These are phyloP conservation scores for Zalaria sp. DNA, from an alignment of 2,329 filamentous ascomycete species.

Conservation along the genomic window DNA sequence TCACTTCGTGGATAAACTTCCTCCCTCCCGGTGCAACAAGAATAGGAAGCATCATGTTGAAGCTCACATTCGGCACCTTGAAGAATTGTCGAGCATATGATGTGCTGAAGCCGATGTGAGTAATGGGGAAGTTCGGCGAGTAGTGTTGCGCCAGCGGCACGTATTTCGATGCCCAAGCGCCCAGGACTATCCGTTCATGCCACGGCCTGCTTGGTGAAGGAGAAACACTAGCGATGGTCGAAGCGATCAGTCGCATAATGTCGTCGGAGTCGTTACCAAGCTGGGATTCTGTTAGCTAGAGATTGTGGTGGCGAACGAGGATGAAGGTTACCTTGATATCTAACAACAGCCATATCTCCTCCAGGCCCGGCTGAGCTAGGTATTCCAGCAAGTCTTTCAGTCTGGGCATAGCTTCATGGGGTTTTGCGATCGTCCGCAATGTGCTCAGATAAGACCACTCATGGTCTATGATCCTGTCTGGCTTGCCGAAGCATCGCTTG, in stretches of 20 bases:
- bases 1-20: slow-evolving; percentile 41
- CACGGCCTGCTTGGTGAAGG: slow-evolving; percentile 41
- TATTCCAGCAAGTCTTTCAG: slow-evolving; percentile 62
- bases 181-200: slow-evolving; percentile 61
- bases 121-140: slow-evolving; percentile 48
- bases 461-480: slow-evolving; percentile 58
- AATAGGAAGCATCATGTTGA: slow-evolving; percentile 60
- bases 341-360: slow-evolving; percentile 65
- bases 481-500: slow-evolving; percentile 68
- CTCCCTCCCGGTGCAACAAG: slow-evolving; percentile 55
- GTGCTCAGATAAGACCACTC: slow-evolving; percentile 60
- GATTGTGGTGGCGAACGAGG: neutral
- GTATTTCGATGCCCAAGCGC: slow-evolving; percentile 69
- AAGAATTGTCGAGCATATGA: slow-evolving; percentile 61
- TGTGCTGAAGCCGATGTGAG: slow-evolving; percentile 55
- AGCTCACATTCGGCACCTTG: slow-evolving; percentile 50
- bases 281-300: slow-evolving; percentile 23
- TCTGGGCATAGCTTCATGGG: slow-evolving; percentile 58
- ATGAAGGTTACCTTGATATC: slow-evolving; percentile 61
- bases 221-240: slow-evolving; percentile 42
- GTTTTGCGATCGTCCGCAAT: slow-evolving; percentile 52
- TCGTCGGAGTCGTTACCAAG: slow-evolving; percentile 55
- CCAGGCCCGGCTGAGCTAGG: slow-evolving; percentile 47
- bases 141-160: slow-evolving; percentile 47
- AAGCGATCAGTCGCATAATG: slow-evolving; percentile 55